These are phyloP conservation scores for Pseudofabraea citricarpa DNA, from an alignment of 2,329 filamentous ascomycete species.

Conservation along the genomic window DNA sequence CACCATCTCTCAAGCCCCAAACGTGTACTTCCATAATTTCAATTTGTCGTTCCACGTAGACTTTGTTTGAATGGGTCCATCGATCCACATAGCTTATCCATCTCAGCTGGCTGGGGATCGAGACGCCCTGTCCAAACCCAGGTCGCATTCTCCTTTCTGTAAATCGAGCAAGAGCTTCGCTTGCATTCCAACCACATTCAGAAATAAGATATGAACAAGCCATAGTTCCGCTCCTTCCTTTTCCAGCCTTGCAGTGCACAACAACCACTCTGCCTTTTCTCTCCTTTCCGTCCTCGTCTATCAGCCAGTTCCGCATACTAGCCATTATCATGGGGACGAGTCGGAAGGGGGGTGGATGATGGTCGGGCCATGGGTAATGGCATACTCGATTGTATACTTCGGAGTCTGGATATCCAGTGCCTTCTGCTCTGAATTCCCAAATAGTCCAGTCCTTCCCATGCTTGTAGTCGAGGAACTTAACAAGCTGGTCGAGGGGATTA, in stretches of 20 bases:
- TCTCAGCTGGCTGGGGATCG: conserved; percentile 85
- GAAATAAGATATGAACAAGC: conserved; percentile 87
- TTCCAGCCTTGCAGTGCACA: conserved; percentile 96
- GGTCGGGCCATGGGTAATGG: conserved; percentile 95
- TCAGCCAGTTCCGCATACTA: conserved; percentile 86
- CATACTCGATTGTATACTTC: conserved; percentile 81
- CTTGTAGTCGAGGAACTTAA: conserved; percentile 80
- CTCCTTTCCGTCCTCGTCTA: conserved; percentile 27
- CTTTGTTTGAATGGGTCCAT: conserved; percentile 71
- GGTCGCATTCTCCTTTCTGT: conserved; percentile 86
- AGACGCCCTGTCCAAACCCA: conserved; percentile 82
- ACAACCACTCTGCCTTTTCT: conserved; percentile 63
- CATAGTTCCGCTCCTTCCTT: conserved; percentile 85
- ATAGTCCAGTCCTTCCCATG: conserved; percentile 86
- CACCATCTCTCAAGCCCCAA: conserved; percentile 82
- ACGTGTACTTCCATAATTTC: conserved; percentile 87
- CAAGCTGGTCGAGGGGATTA: conserved; percentile 83
- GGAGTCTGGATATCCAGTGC: conserved; percentile 88
- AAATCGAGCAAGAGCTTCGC: conserved; percentile 61
- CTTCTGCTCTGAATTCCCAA: conserved; percentile 97
- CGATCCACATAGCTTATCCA: conserved; percentile 86
- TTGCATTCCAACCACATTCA: conserved; percentile 67
- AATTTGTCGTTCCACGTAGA: conserved; percentile 75
- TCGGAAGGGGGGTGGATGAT: conserved; percentile 90
- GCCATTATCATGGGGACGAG: conserved; percentile 86